Base-by-base conservation (phyloP, 2,329 filamentous ascomycete genomes). In the Aureobasidium sp. region DNA sequence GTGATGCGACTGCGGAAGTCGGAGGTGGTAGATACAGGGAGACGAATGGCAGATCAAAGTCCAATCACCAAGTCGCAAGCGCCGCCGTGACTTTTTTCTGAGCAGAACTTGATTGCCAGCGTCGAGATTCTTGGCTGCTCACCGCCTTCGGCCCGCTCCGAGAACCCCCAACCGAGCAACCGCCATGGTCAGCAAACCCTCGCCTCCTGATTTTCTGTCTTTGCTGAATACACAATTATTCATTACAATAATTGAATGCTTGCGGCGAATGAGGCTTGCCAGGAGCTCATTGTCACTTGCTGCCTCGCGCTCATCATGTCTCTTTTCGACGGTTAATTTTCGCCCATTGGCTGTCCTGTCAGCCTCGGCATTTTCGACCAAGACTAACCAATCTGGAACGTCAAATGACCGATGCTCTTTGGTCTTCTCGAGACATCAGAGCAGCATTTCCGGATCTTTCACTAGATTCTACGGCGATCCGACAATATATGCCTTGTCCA, bases 401-500 rank as follows among this genome's bases (percentile, higher is more conserved):
- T 13, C 25, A 7, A 8, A 13, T 6, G 5, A 30, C 10, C 7
- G 14, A 48, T 3, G 37, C 2, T 5, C 25, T 13, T 2, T 16
- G 3, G 9, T n/a, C 5, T 7, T 2, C 2, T 16, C 25, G 6
- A 59, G 32, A 14, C 54, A 37, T 39, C 42, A 59, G 5, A 48
- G 32, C 25, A 48, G 21, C 30, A 6, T 13, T 8, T 2, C 32
- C 30, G 7, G 8, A 10, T 21, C 27, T 7, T 37, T 32, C 14
- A 32, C 30, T 9, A 39, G 27, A 8, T 50, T 49, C 7, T 32
- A 41, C 32, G 50, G 36, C 1, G 61, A 70, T 21, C 64, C 71
- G 1, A 97, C 93, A 1, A 96, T 99, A 59, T 97, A 96, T 73
- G 94, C 94, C 0, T 78, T 97, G 1, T 97, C 93, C 0, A 95